Base-by-base conservation (phyloP, 495 filamentous ascomycete species). In the Bathelium albidoporum region DNA sequence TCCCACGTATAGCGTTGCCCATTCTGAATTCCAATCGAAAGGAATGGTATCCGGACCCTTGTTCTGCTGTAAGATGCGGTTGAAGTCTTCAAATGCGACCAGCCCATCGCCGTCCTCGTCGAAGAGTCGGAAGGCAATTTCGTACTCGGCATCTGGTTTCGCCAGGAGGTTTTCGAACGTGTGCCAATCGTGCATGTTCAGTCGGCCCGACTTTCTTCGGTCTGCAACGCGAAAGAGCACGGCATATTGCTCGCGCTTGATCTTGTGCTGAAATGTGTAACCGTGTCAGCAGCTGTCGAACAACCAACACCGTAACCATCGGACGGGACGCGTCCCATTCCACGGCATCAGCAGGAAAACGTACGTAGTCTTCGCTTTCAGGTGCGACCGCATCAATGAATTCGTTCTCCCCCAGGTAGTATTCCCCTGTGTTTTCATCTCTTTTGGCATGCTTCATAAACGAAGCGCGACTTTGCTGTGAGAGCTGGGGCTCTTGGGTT, bases 121-220 rank as follows among this genome's bases (percentile, higher is more conserved):
- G 76, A 98, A 98, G 31, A 97, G 82, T 62, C 95, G 89, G 77
- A 97, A 98, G 3, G 92, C 93, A 67, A 98, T 97, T 76, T 98
- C 92, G 73, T 98, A 98, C 74, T 98, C 95, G 70, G 94, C 95
- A 67, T 97, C 94, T 65, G 94, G 91, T 73, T 96, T 97, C 59
- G 82, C 82, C 39, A 98, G 84, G 61, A 98, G 84, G 77, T 96
- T 93, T 75, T 96, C 88, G 73, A 97, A 98, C 53, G 86, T 87
- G 16, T 80, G 85, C 91, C 91, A 98, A 75, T 98, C 94, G 64
- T 84, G 80, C 31, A 98, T 74, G 65, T 73, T 89, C 34, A 98
- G 78, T 68, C 82, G 85, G 62, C 91, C 90, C 26, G 76, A 76
- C 60, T 79, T 83, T 52, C 81, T 82, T 59, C 89, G 82, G 74